Evolutionary conservation across 148 eudicot species (phyloP).

Genomic region (Gaultheria prostrata): DNA sequence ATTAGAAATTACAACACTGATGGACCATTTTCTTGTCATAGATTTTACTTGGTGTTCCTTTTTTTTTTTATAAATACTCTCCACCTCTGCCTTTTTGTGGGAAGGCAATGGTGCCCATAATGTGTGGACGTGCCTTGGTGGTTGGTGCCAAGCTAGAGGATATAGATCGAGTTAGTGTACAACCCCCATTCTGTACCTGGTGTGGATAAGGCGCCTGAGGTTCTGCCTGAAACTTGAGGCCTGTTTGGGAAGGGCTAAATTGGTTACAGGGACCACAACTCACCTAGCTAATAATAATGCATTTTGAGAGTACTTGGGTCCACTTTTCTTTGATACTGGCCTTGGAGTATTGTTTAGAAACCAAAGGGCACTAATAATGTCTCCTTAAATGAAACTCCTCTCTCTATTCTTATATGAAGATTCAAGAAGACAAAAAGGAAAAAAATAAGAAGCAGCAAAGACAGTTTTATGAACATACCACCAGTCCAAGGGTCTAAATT

Average conservation of each 20-base stretch:
- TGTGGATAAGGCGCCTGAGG: not conserved
- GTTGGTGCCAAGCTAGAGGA: not conserved
- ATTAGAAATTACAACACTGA: not conserved
- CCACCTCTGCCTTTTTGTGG: not conserved
- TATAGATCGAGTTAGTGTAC: not conserved
- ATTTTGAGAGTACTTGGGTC: not conserved
- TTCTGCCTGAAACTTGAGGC: not conserved
- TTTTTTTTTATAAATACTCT: not conserved
- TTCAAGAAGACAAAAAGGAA: too few relatives aligned
- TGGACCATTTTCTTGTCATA: not conserved
- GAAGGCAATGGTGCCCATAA: constrained; percentile 8
- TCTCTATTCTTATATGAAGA: too few relatives aligned
- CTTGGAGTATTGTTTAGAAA: not conserved
- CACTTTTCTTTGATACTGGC: not conserved
- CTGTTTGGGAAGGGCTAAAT: constrained; percentile 2
- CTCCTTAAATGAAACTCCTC: too few relatives aligned
- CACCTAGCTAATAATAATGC: not conserved
- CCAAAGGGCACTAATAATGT: not conserved
- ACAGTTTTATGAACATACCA: too few relatives aligned
- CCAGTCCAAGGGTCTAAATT: too few relatives aligned
- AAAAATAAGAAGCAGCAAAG: too few relatives aligned
- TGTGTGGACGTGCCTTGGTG: not conserved
- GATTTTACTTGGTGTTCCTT: not conserved
- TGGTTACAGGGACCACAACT: not conserved
- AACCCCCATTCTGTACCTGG: not conserved